phyloP scores from a whole-genome alignment of 2,329 filamentous ascomycete species.

The Fusarium globosum region DNA sequence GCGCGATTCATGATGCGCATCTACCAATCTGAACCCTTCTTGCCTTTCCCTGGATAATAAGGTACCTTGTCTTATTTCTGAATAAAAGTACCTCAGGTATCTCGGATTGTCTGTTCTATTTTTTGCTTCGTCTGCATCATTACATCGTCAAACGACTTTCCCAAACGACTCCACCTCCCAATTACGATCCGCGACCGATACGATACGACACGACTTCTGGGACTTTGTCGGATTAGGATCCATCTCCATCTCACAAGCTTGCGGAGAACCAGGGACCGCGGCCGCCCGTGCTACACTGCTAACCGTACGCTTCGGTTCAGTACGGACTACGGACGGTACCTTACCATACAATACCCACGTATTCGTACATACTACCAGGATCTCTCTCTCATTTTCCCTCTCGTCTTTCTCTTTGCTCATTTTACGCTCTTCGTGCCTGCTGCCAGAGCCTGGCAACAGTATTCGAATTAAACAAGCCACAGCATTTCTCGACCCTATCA shows the following conservation, averaged over 20 bases:
- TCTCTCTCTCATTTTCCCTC: conserved; percentile 6
- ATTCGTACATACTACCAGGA: conserved; percentile 29
- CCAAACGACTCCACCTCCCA: conserved; percentile 32
- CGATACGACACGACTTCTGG: conserved; percentile 35
- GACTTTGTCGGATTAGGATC: conserved; percentile 23
- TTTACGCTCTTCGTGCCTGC: conserved; percentile 16
- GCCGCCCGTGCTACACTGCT: conserved; percentile 24
- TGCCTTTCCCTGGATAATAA: not conserved
- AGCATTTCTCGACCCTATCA: conserved; percentile 27
- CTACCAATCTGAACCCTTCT: not conserved
- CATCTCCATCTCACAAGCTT: conserved; percentile 37
- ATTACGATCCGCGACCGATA: conserved; percentile 41
- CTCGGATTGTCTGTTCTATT: not conserved
- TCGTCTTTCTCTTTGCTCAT: conserved; percentile 13
- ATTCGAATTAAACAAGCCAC: conserved; percentile 29
- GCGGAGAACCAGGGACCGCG: conserved; percentile 35
- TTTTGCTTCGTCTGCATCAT: conserved; percentile 28
- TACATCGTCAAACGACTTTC: conserved; percentile 23
- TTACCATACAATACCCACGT: conserved; percentile 23
- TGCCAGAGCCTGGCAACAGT: conserved; percentile 24
- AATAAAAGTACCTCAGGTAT: not conserved
- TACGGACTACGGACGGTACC: conserved; percentile 1
- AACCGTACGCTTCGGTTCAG: conserved; percentile 20
- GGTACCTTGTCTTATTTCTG: too few species aligned
- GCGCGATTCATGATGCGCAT: conserved; percentile 17